Percentiles rank a stretch among this genome's conserved stretches.
Evolutionary conservation across 2,329 filamentous ascomycete species (phyloP).

Genomic region (Septoria linicola): DNA sequence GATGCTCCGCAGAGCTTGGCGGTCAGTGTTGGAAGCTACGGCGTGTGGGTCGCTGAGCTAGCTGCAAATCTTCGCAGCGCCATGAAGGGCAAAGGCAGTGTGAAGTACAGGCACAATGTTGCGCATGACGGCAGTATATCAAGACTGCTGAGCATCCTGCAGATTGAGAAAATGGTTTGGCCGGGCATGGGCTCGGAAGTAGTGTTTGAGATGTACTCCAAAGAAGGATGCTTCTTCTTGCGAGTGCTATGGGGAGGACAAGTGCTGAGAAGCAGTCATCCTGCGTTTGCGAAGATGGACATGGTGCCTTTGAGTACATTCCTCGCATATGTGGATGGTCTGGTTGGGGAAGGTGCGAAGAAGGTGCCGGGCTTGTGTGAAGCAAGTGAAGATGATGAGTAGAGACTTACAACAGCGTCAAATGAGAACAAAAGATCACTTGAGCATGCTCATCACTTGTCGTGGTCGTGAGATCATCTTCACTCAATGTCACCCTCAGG

Average conservation of each 20-base stretch:
- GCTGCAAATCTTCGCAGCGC: slow-evolving; percentile 59
- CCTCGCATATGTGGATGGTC: slow-evolving; percentile 67
- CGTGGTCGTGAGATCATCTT: not conserved
- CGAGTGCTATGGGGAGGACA: slow-evolving; percentile 71
- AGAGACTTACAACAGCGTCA: too few species aligned
- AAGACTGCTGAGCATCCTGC: slow-evolving; percentile 66
- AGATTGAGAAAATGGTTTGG: slow-evolving; percentile 76
- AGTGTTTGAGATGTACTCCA: slow-evolving; percentile 70
- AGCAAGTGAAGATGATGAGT: not conserved
- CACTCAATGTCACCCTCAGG: too few species aligned
- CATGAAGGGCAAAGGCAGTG: slow-evolving; percentile 36
- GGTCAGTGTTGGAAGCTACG: slow-evolving; percentile 62
- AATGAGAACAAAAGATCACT: too few species aligned
- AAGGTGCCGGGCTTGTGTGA: slow-evolving; percentile 44
- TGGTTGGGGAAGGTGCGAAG: slow-evolving; percentile 57
- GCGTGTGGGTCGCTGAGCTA: slow-evolving; percentile 73
- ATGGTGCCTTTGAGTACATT: slow-evolving; percentile 68
- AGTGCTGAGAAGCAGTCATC: slow-evolving; percentile 66
- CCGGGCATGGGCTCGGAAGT: slow-evolving; percentile 79
- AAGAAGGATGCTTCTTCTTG: slow-evolving; percentile 51
- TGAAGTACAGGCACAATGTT: slow-evolving; percentile 71
- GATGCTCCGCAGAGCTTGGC: slow-evolving; percentile 62
- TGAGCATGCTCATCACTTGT: slow-evolving; percentile 1
- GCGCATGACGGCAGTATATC: slow-evolving; percentile 76
- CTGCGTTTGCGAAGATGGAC: slow-evolving; percentile 65